A percentile compares a stretch with the other conserved stretches of the same genome.
Conservation (phyloP, 2,329 filamentous ascomycete genomes). For the Bipolaris sorokiniana region DNA sequence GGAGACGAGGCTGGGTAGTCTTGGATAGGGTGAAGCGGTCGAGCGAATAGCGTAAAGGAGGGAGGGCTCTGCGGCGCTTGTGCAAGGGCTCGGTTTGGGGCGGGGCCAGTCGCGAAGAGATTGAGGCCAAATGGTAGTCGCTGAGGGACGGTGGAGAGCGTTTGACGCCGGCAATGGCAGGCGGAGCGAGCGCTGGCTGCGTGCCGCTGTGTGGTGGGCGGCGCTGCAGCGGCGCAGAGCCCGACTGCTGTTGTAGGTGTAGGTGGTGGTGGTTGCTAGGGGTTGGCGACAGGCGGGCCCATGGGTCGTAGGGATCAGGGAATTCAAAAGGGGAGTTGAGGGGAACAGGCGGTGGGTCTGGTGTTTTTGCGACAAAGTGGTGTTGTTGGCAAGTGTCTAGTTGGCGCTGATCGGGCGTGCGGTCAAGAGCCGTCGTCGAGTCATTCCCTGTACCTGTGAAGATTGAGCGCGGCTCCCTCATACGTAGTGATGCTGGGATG, state of each 20-base stretch:
- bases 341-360: conserved; percentile 6
- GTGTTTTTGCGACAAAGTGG: conserved; percentile 5
- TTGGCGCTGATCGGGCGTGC: conserved; percentile 1
- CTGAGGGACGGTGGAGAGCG: conserved; percentile 16
- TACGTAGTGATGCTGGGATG: conserved; percentile 18
- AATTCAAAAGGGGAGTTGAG: conserved; percentile 2
- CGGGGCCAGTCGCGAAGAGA: background rate
- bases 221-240: conserved; percentile 19
- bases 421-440: conserved; percentile 17
- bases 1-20: conserved; percentile 22
- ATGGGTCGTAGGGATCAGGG: conserved; percentile 21
- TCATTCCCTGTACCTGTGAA: conserved; percentile 25
- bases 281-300: conserved; percentile 19
- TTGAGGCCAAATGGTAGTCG: conserved; percentile 1
- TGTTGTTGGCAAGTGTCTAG: conserved; percentile 8
- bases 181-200: conserved; percentile 20
- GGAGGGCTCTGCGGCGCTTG: conserved; percentile 43
- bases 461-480: conserved; percentile 25
- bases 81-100: conserved; percentile 42
- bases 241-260: conserved; percentile 16
- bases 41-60: conserved; percentile 42
- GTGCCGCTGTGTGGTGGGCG: conserved; percentile 9
- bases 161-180: conserved; percentile 32
- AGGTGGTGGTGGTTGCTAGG: conserved; percentile 20
- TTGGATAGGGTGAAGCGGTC: conserved; percentile 45